Base-by-base conservation (phyloP, 2,329 filamentous ascomycete genomes). In the Samsoniella hepiali region DNA sequence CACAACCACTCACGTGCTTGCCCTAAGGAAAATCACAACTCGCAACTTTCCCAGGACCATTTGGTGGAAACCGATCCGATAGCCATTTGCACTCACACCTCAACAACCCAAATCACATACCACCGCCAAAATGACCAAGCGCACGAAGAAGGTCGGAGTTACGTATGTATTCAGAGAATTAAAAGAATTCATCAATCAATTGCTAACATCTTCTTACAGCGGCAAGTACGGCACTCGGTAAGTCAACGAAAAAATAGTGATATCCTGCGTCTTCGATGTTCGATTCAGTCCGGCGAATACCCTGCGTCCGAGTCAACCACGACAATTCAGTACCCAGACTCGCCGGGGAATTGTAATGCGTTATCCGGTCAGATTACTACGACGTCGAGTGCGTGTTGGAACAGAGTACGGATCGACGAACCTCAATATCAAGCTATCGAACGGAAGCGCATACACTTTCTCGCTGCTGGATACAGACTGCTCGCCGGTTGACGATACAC, bases 211-310 rank as follows among this genome's bases (percentile, higher is more conserved):
- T 77, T 74, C 77, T 70, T 55, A 34, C 72, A 78, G 76, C 76
- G 76, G 93, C 84, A 96, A 97, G 89, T 97, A 97, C 84, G 93
- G 93, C 87, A 93, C 90, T 79, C 91, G 93, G 89, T 96, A 90
- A 82, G 89, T 77, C 58, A 27, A 50, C 51, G 45, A 53, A 64
- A 47, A 42, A 59, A 55, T 15, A 59, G 51, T 15, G 38, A 38
- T 49, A 59, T 49, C 38, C 40, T 31, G 2, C 27, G 36, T 47
- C 57, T 50, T 55, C 50, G 27, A 61, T 56, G 42, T 59, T 62
- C 63, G 63, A 65, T 62, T 51, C 63, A 32, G 57, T 51, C 57
- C 44, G 22, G 63, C 63, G 36, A 38, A 29, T 22, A 17, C 22
- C 9, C 27, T 9, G n/a, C 22, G 11, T 57, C 17, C 9, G 13